These are phyloP conservation scores for Sclerotinia nivalis DNA, from an alignment of 2,329 filamentous ascomycete species.

Conservation along the genomic window DNA sequence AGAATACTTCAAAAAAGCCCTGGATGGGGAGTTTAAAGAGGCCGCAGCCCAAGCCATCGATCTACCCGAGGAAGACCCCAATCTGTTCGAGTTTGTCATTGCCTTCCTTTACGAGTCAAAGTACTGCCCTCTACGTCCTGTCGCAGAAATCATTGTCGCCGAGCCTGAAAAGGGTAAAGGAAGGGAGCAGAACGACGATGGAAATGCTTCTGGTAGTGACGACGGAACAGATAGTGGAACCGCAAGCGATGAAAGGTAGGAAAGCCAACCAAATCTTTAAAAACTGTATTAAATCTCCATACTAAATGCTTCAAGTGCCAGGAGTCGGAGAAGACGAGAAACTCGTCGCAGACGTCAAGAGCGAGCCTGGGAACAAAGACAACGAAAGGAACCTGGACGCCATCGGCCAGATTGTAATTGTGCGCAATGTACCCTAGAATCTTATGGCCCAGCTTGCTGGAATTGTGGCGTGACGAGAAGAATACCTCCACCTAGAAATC, in stretches of 20 bases:
- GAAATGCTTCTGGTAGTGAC: slow-evolving; percentile 33
- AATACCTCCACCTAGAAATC: slow-evolving; percentile 34
- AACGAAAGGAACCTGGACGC: slow-evolving; percentile 48
- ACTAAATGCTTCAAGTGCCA: slow-evolving; percentile 32
- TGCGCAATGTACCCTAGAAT: slow-evolving; percentile 43
- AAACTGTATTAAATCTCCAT: neutral
- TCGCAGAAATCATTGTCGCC: slow-evolving; percentile 39
- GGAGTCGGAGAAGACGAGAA: slow-evolving; percentile 42
- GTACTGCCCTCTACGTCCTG: slow-evolving; percentile 50
- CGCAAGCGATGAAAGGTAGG: slow-evolving; percentile 44
- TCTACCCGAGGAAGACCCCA: slow-evolving; percentile 53
- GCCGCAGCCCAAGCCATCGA: slow-evolving; percentile 49
- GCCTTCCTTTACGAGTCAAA: slow-evolving; percentile 53
- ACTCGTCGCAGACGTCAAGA: slow-evolving; percentile 43
- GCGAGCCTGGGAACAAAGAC: slow-evolving; percentile 43
- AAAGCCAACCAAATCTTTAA: neutral
- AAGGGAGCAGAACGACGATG: slow-evolving; percentile 43
- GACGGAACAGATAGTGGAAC: slow-evolving; percentile 42
- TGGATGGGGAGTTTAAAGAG: slow-evolving; percentile 51
- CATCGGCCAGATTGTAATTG: slow-evolving; percentile 51
- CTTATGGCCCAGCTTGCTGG: slow-evolving; percentile 46
- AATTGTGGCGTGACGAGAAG: slow-evolving; percentile 44
- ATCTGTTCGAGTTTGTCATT: slow-evolving; percentile 53
- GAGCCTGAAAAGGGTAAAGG: slow-evolving; percentile 46
- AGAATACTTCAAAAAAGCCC: slow-evolving; percentile 52